These are phyloP conservation scores for Tolypocladium capitatum DNA, from an alignment of 2,329 filamentous ascomycete species.

Conservation along the genomic window DNA sequence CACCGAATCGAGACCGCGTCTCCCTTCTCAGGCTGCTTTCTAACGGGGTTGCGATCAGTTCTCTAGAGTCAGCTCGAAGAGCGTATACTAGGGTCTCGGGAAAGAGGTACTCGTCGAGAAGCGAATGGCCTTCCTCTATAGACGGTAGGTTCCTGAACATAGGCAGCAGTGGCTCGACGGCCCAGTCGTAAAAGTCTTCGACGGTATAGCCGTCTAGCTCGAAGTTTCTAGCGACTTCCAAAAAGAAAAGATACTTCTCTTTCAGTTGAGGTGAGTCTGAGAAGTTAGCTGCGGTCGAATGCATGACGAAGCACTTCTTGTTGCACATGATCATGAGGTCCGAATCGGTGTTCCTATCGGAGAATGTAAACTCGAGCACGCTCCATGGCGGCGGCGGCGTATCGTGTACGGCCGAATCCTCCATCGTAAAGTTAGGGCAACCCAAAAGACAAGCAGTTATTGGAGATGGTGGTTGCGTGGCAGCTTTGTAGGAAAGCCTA, in stretches of 20 bases:
- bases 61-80: conserved; percentile 3
- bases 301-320: conserved; percentile 6
- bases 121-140: neutral
- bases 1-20: neutral
- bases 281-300: conserved; percentile 8
- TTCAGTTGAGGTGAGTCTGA: conserved; percentile 6
- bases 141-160: conserved; percentile 1
- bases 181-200: conserved; percentile 12
- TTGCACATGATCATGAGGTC: conserved; percentile 8
- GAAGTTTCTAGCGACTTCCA: conserved; percentile 9
- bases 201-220: conserved; percentile 10
- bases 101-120: conserved; percentile 5
- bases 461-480: too few relatives aligned
- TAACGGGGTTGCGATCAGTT: conserved; percentile 1
- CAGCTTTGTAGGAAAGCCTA: too few relatives aligned
- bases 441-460: too few relatives aligned
- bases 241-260: conserved; percentile 10
- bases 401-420: neutral
- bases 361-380: conserved; percentile 6
- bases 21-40: neutral
- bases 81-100: conserved; percentile 6
- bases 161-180: conserved; percentile 7
- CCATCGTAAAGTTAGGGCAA: neutral
- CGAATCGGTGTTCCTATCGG: conserved; percentile 5
- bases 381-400: neutral